phyloP scores from a whole-genome alignment of 2,329 filamentous ascomycete species.

The Hymenoscyphus salicellus region DNA sequence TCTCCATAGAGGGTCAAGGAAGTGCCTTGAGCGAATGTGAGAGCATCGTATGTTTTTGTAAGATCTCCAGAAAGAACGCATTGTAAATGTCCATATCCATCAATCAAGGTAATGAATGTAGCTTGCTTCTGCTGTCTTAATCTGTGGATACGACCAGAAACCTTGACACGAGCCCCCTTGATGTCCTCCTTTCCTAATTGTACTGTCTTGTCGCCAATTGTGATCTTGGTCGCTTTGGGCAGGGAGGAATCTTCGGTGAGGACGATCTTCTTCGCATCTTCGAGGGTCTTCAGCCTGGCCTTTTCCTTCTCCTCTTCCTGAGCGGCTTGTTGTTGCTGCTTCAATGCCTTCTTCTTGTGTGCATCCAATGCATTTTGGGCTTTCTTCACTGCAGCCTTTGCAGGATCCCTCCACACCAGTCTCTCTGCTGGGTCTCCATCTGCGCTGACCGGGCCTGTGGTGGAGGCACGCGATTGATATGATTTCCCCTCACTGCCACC shows the following conservation, averaged over 20 bases:
- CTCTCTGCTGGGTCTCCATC: slow-evolving; percentile 62
- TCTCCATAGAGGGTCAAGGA: slow-evolving; percentile 67
- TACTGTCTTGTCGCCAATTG: slow-evolving; percentile 68
- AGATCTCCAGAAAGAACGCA: slow-evolving; percentile 76
- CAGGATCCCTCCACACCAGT: slow-evolving; percentile 74
- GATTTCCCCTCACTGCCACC: slow-evolving; percentile 53
- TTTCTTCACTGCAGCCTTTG: slow-evolving; percentile 85
- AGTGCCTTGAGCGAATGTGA: slow-evolving; percentile 68
- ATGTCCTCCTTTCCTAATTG: slow-evolving; percentile 54
- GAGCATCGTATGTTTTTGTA: slow-evolving; percentile 70
- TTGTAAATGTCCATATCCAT: slow-evolving; percentile 83
- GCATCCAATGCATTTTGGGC: slow-evolving; percentile 69
- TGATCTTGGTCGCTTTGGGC: slow-evolving; percentile 71
- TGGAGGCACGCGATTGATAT: slow-evolving; percentile 68
- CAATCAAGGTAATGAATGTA: slow-evolving; percentile 80
- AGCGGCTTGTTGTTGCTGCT: slow-evolving; percentile 69
- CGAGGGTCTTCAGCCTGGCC: slow-evolving; percentile 65
- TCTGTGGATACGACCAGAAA: slow-evolving; percentile 80
- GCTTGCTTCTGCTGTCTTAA: slow-evolving; percentile 78
- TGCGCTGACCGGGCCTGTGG: slow-evolving; percentile 57
- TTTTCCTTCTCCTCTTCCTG: slow-evolving; percentile 71
- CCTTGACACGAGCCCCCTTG: slow-evolving; percentile 71
- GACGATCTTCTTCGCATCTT: slow-evolving; percentile 78
- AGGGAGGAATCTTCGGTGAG: slow-evolving; percentile 68
- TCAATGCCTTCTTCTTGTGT: slow-evolving; percentile 80